phyloP scores from a whole-genome alignment of 129 eudicot genomes.

The Artemisia tridentata region DNA sequence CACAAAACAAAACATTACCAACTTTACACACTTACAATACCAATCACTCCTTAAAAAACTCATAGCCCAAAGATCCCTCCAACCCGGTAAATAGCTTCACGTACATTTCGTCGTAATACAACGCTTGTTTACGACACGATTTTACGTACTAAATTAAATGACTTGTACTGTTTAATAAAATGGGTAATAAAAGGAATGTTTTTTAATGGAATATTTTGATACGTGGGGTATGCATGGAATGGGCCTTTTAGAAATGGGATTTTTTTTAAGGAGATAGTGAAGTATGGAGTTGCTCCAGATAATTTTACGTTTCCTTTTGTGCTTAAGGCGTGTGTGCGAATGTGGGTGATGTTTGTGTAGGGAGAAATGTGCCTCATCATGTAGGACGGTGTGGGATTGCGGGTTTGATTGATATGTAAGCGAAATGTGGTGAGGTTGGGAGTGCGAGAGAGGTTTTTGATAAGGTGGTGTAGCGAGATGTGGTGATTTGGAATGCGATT shows the following conservation, averaged over 20 bases:
- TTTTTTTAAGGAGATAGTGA: conserved; percentile 42
- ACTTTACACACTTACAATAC: conserved; percentile 14
- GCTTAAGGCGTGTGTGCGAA: conserved; percentile 60
- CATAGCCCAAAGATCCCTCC: conserved; percentile 44
- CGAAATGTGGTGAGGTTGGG: conserved; percentile 56
- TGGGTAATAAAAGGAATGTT: conserved; percentile 50
- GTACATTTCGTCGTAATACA: conserved; percentile 52
- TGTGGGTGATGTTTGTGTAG: conserved; percentile 38
- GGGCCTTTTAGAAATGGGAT: conserved; percentile 56
- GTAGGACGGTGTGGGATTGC: conserved; percentile 61
- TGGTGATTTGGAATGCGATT: conserved; percentile 69
- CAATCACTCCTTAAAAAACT: conserved; percentile 38
- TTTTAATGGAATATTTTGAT: conserved; percentile 70
- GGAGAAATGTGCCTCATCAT: conserved; percentile 47
- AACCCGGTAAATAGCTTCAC: conserved; percentile 64
- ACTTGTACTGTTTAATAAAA: conserved; percentile 54
- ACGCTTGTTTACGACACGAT: conserved; percentile 31
- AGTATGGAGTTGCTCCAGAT: conserved; percentile 54
- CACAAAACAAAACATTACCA: not conserved
- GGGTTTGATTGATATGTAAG: conserved; percentile 69
- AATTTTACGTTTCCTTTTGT: conserved; percentile 60
- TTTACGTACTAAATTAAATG: conserved; percentile 55
- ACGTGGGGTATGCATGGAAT: conserved; percentile 81
- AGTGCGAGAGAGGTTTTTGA: conserved; percentile 55
- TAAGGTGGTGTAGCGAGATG: conserved; percentile 50